Percentiles rank a stretch among this genome's conserved stretches.
Evolutionary conservation across 441 rosid species (phyloP).

Genomic region (Raphanus hybrid): DNA sequence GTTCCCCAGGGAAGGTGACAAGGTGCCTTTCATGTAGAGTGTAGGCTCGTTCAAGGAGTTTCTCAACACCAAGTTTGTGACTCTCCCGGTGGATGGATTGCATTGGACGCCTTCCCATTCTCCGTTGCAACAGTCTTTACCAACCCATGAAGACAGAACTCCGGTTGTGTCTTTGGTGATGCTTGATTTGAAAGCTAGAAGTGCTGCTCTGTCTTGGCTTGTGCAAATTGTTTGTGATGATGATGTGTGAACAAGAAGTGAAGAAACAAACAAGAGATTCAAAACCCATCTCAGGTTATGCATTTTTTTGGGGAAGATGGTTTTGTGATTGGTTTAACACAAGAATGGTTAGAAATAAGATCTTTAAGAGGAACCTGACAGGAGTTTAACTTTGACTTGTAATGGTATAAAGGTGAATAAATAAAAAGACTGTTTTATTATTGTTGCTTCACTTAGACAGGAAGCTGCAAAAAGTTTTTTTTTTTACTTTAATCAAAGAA

Average conservation of each 20-base stretch:
- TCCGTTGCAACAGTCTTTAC: conserved; percentile 74
- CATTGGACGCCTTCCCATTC: conserved; percentile 97
- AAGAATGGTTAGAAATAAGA: conserved; percentile 34
- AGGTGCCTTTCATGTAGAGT: conserved; percentile 77
- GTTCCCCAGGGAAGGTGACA: conserved; percentile 71
- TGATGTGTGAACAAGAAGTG: conserved; percentile 32
- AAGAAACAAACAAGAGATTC: conserved; percentile 49
- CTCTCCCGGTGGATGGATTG: conserved; percentile 71
- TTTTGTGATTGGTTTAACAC: conserved; percentile 47
- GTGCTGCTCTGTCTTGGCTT: conserved; percentile 70
- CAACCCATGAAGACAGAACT: conserved; percentile 74
- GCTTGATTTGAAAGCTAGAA: conserved; percentile 74
- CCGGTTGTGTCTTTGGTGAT: conserved; percentile 77
- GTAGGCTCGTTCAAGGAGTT: conserved; percentile 52
- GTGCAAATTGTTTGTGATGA: conserved; percentile 53
- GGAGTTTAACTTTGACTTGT: no score
- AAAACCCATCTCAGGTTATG: conserved; percentile 61
- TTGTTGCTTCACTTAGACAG: conserved; percentile 84
- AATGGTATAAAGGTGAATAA: no score
- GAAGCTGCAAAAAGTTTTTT: conserved; percentile 44
- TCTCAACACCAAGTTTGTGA: conserved; percentile 61
- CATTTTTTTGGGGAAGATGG: conserved; percentile 61
- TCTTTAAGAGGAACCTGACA: conserved; percentile 38
- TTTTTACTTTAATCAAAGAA: conserved; percentile 30
- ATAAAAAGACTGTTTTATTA: no score